Evolutionary conservation across 2,329 filamentous ascomycete species (phyloP), one percentile per base, ranked within the genome.

Genomic region (Cryphonectria radicalis): DNA sequence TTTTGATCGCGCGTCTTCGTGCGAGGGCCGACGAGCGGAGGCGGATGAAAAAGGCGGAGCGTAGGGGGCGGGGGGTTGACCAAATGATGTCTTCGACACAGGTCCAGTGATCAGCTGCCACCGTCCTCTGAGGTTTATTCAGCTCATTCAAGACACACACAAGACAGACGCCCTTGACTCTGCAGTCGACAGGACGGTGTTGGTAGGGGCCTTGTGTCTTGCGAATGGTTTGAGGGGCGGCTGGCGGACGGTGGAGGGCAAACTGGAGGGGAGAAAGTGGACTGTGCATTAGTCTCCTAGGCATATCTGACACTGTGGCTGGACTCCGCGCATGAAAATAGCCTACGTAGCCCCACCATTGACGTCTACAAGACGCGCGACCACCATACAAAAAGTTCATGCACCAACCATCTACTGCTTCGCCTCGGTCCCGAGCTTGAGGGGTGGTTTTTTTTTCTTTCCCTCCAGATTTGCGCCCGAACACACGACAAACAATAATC

Each of bases 321-420:
- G 53, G 35, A 28, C 46, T 3, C 22, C n/a, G 46, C 63, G 63
- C 63, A 65, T 65, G 63, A 65, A 65, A 65, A 65, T 37, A 65
- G 63, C 63, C 28, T n/a, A 60, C 22, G 32, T n/a, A 67, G 65
- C 65, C 65, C 65, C 65, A 67, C 65, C 65, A 57, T 32, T 22
- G 53, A 57, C 42, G 35, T 28, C 35, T 64, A 22, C 55, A 32
- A 59, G 53, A 32, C 55, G 55, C 55, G 55, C 55, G 55, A 59
- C 55, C 55, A 59, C 25, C 4, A 17, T 32, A 11, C 25, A 32
- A 35, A 59, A 59, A 59, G 13, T 35, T 14, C 32, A 17, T 57
- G 25, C 53, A 57, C 25, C 25, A 50, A 8, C 8, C 1, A 19
- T 6, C 6, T 19, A 32, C 28, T 35, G 55, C 55, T 32, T 35